These are phyloP conservation scores for Pyrenophora graminea DNA, from an alignment of 2,329 filamentous ascomycete genomes.

Conservation along the genomic window DNA sequence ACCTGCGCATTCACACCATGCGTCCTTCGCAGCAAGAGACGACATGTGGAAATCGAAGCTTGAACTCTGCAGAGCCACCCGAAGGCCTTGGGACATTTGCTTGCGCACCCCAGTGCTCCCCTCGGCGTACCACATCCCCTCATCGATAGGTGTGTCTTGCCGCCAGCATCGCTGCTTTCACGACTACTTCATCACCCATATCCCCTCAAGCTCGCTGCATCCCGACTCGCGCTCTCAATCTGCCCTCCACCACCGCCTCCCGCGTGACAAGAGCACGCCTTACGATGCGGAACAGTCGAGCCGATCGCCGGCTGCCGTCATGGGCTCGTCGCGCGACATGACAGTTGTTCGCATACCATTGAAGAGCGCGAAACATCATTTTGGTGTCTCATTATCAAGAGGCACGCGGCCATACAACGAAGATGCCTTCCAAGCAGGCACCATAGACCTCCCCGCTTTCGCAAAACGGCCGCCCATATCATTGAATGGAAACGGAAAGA, in stretches of 20 bases:
- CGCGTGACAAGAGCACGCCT: slow-evolving; percentile 80
- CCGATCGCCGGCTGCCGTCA: slow-evolving; percentile 44
- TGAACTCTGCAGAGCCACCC: slow-evolving; percentile 31
- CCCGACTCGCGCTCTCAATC: slow-evolving; percentile 72
- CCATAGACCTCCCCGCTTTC: slow-evolving; percentile 90
- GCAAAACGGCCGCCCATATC: slow-evolving; percentile 77
- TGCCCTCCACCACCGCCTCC: slow-evolving; percentile 80
- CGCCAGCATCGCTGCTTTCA: slow-evolving; percentile 65
- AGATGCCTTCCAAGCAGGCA: slow-evolving; percentile 91
- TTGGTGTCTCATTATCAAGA: slow-evolving; percentile 76
- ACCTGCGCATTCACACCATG: slow-evolving; percentile 36
- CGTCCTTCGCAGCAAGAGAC: slow-evolving; percentile 35
- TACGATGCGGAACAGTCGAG: slow-evolving; percentile 59
- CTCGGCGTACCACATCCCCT: slow-evolving; percentile 9
- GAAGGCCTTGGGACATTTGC: slow-evolving; percentile 28
- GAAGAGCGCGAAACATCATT: slow-evolving; percentile 93
- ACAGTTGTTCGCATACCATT: slow-evolving; percentile 95
- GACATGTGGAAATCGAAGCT: slow-evolving; percentile 47
- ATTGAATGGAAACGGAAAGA: slow-evolving; percentile 50
- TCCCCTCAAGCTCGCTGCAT: slow-evolving; percentile 89
- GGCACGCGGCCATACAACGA: slow-evolving; percentile 90
- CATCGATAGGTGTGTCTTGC: slow-evolving; percentile 18
- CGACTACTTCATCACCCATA: slow-evolving; percentile 95
- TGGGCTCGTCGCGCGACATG: slow-evolving; percentile 64
- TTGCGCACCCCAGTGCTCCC: slow-evolving; percentile 12